These are phyloP conservation scores for Mycena floridula DNA, from an alignment of 768 basidiomycete genomes.

Conservation along the genomic window DNA sequence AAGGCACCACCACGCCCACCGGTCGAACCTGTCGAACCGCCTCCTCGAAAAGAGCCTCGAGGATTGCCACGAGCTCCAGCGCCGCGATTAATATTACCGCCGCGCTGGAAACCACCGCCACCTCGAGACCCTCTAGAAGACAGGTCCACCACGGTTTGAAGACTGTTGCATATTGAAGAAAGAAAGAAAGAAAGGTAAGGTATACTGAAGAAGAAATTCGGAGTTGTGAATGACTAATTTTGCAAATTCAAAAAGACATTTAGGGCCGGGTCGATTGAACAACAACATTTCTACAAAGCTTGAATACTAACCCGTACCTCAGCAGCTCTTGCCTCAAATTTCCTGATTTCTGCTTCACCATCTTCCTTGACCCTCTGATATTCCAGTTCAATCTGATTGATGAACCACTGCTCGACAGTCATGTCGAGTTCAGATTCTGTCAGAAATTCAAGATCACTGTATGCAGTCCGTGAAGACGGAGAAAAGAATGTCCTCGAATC, in stretches of 20 bases:
- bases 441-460: slow-evolving; percentile 11
- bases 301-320: not conserved
- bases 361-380: slow-evolving; percentile 36
- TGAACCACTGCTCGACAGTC: slow-evolving; percentile 52
- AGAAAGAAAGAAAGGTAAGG: too few species aligned
- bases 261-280: too few species aligned
- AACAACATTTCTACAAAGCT: not conserved
- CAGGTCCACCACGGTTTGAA: too few species aligned
- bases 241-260: too few species aligned
- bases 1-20: too few species aligned
- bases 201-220: too few species aligned
- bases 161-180: too few species aligned
- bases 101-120: slow-evolving; percentile 16
- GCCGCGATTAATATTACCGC: too few species aligned
- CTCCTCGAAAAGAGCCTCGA: not conserved
- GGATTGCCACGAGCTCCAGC: not conserved
- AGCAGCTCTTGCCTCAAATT: not conserved
- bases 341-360: slow-evolving; percentile 12
- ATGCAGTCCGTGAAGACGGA: not conserved
- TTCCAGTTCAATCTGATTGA: slow-evolving; percentile 38
- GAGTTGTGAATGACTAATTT: too few species aligned
- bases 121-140: too few species aligned
- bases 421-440: slow-evolving; percentile 39
- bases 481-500: not conserved
- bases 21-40: not conserved